Percentiles rank a stretch among this genome's conserved stretches.
Evolutionary conservation across 352 stramenopile species (phyloP).

Genomic region (Globisporangium canariense): DNA sequence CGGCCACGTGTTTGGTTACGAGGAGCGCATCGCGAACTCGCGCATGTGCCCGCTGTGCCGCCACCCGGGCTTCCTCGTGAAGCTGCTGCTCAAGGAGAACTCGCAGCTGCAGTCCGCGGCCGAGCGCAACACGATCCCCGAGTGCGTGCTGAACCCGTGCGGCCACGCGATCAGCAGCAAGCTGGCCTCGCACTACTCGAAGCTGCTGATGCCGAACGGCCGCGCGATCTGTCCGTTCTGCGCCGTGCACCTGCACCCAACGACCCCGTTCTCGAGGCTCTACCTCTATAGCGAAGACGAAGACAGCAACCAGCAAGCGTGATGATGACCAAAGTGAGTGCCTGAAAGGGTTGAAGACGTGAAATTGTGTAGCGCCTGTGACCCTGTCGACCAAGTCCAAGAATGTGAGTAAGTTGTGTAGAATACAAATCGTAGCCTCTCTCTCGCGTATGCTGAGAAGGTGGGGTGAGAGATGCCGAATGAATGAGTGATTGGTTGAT

Average conservation of each 20-base stretch:
- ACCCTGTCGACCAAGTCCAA: background rate
- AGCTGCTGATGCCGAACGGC: constrained; percentile 69
- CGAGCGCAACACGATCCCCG: constrained; percentile 57
- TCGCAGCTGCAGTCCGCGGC: constrained; percentile 58
- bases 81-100: constrained; percentile 71
- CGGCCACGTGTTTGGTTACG: constrained; percentile 79
- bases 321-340: background rate
- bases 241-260: constrained; percentile 60
- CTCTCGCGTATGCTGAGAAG: background rate
- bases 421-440: background rate
- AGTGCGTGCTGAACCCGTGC: constrained; percentile 82
- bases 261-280: constrained; percentile 64
- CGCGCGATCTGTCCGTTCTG: constrained; percentile 80
- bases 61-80: constrained; percentile 57
- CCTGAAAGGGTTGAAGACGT: background rate
- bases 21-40: constrained; percentile 56
- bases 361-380: background rate
- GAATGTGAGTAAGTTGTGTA: constrained; percentile 5
- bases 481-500: background rate
- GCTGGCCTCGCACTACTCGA: constrained; percentile 56
- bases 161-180: constrained; percentile 73
- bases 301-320: constrained; percentile 20
- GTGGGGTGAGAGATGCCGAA: background rate
- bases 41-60: constrained; percentile 69
- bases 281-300: constrained; percentile 78